Evolutionary conservation across 306 rosid species (phyloP).

Genomic region (Erythrophleum fordii): DNA sequence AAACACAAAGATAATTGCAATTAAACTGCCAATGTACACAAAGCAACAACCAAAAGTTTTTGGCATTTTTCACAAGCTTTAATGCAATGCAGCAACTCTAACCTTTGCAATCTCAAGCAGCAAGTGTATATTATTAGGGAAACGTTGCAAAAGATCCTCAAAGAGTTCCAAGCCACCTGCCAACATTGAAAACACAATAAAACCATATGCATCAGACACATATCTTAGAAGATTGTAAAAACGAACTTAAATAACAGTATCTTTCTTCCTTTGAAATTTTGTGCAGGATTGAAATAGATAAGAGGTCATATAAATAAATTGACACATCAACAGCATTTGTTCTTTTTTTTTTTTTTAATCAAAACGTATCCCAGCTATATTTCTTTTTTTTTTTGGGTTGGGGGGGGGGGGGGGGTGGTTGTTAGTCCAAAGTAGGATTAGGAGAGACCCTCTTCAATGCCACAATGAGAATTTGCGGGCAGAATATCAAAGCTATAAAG

Average conservation of each 20-base stretch:
- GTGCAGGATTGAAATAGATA: neutral
- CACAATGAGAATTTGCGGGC: neutral
- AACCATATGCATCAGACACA: conserved; percentile 30
- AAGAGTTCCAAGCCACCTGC: conserved; percentile 95
- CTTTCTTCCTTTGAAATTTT: conserved; percentile 3
- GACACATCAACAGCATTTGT: neutral
- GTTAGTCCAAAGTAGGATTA: neutral
- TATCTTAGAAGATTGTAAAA: conserved; percentile 19
- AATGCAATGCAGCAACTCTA: conserved; percentile 42
- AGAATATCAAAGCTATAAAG: neutral
- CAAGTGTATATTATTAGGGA: conserved; percentile 86
- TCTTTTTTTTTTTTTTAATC: neutral
- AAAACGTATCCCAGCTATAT: neutral
- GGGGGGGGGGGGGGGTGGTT: too few relatives aligned
- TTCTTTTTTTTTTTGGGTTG: neutral
- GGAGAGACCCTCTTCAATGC: neutral
- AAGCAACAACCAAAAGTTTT: neutral
- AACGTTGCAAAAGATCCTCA: conserved; percentile 89
- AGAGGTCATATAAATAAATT: neutral
- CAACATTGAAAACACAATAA: conserved; percentile 34
- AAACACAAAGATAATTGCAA: neutral
- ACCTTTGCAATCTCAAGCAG: conserved; percentile 98
- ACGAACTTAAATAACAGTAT: neutral
- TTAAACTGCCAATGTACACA: neutral
- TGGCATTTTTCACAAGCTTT: conserved; percentile 28